Evolutionary conservation across 768 basidiomycete species (phyloP).

Genomic region (Boletus subcaerulescens): DNA sequence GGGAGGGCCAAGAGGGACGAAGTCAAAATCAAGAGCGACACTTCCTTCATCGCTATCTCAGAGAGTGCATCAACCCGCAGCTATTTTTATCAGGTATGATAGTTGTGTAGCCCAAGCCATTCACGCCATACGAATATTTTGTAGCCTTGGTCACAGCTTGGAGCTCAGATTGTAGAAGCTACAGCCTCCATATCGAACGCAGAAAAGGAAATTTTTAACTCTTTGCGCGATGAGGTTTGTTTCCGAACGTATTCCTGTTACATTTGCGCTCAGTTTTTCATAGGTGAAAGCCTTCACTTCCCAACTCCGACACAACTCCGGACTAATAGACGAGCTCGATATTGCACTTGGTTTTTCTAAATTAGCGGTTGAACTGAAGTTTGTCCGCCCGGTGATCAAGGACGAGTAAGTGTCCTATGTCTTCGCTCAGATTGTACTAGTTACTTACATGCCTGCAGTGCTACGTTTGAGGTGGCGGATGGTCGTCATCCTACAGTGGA

Average conservation of each 20-base stretch:
- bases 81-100: constrained; percentile 61
- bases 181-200: constrained; percentile 47
- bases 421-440: neutral
- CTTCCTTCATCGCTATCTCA: constrained; percentile 55
- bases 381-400: constrained; percentile 66
- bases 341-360: constrained; percentile 78
- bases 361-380: constrained; percentile 73
- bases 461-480: constrained; percentile 63
- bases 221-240: constrained; percentile 61
- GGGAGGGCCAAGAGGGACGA: constrained; percentile 62
- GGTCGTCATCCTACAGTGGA: constrained; percentile 95
- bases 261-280: neutral
- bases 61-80: constrained; percentile 64
- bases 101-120: neutral
- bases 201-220: constrained; percentile 74
- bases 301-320: constrained; percentile 68
- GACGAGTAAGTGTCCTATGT: constrained; percentile 53
- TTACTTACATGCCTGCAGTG: constrained; percentile 30
- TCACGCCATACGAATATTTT: neutral
- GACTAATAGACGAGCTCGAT: constrained; percentile 84
- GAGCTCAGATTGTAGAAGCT: constrained; percentile 61
- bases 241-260: neutral
- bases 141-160: constrained; percentile 75
- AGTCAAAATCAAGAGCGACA: constrained; percentile 41
- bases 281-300: constrained; percentile 62